A percentile compares a stretch with the other conserved stretches of the same genome.
Conservation (phyloP, 306 rosid genomes). For the Fragaria nilgerrensis region DNA sequence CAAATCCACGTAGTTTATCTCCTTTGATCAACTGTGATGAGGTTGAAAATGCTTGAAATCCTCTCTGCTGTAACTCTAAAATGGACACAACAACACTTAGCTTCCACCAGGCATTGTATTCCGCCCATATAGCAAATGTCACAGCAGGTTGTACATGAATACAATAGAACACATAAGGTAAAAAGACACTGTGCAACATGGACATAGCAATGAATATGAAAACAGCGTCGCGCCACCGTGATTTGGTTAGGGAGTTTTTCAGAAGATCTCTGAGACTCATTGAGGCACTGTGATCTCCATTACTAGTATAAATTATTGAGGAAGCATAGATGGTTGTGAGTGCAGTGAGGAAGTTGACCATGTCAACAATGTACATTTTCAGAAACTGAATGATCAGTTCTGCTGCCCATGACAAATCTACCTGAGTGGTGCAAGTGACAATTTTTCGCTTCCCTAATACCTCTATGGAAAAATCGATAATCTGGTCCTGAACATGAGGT, state of each 20-base stretch:
- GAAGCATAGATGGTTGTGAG: neutral
- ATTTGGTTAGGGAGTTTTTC: neutral
- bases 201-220: neutral
- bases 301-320: neutral
- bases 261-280: neutral
- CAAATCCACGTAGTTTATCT: neutral
- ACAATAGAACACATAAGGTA: neutral
- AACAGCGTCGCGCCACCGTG: neutral
- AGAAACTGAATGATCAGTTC: neutral
- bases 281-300: neutral
- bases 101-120: conserved; percentile 17
- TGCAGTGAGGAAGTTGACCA: neutral
- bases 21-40: conserved; percentile 1
- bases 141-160: neutral
- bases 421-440: neutral
- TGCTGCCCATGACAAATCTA: neutral
- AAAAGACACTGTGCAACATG: neutral
- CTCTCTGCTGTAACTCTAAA: neutral
- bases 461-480: neutral
- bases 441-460: neutral
- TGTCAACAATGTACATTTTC: neutral
- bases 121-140: neutral
- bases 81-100: neutral
- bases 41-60: neutral
- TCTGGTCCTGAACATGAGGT: neutral